Conservation (phyloP, 2,329 filamentous ascomycete species). For the Purpureocillium takamizusanense region DNA sequence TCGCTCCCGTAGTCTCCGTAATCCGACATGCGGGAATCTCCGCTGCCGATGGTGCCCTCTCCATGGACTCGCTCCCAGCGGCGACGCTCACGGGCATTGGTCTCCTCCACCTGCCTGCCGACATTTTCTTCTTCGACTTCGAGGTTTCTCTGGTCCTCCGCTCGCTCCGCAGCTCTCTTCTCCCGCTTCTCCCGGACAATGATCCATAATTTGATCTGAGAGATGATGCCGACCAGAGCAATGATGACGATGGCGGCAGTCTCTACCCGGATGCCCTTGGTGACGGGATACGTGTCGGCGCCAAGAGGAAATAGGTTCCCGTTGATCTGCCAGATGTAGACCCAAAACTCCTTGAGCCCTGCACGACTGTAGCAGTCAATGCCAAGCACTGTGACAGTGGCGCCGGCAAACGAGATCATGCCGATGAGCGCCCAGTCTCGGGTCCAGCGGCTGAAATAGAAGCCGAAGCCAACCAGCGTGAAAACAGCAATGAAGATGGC, state of each 20-base stretch:
- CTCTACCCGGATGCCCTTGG: constrained; percentile 78
- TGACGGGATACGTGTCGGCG: constrained; percentile 73
- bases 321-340: constrained; percentile 83
- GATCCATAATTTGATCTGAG: constrained; percentile 80
- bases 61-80: constrained; percentile 77
- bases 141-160: constrained; percentile 42
- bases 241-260: constrained; percentile 70
- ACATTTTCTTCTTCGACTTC: constrained; percentile 60
- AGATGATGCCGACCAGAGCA: constrained; percentile 66
- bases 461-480: constrained; percentile 55
- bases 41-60: constrained; percentile 34
- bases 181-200: constrained; percentile 58
- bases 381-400: constrained; percentile 70
- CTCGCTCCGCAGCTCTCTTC: constrained; percentile 39
- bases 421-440: constrained; percentile 69
- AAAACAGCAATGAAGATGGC: constrained; percentile 69
- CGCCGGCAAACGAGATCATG: constrained; percentile 71
- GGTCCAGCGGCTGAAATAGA: constrained; percentile 73
- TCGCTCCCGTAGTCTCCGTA: constrained; percentile 39
- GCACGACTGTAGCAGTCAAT: constrained; percentile 85
- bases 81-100: constrained; percentile 50
- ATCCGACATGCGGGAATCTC: constrained; percentile 38
- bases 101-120: constrained; percentile 56
- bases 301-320: constrained; percentile 68
- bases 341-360: constrained; percentile 95